Base-by-base conservation (phyloP, 2,329 filamentous ascomycete genomes). In the Tympanopsis confertula region DNA sequence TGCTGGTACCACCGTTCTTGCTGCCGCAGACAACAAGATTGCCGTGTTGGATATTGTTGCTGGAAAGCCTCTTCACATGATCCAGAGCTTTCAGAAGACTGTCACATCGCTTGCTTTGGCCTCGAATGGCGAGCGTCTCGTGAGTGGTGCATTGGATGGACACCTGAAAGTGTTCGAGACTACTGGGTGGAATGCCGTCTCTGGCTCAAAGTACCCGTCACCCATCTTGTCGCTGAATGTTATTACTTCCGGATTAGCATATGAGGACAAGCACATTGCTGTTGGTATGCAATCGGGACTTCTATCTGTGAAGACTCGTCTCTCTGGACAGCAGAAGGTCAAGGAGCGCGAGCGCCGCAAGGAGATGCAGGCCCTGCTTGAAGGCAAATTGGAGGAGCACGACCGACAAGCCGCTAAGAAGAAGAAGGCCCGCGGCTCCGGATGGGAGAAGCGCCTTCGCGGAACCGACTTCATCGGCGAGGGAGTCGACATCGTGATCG, bases 121-220 rank as follows among this genome's bases (percentile, higher is more conserved):
- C 5, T 88, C 86, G 33, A 76, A 83, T 47, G 85, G 84, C 35
- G 77, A 77, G 37, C 77, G 91, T 37, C 70, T 98, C 40, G 74
- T 98, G 38, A 88, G 82, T 45, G 91, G 87, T 58, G 87, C 82
- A 15, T 69, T 98, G 35, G 91, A 98, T 57, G 93, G 91, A 7
- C 91, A 96, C 59, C 80, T 96, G 63, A 98, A 98, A 63, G 78
- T 98, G 28, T 96, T 94, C 51, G 89, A 96, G 61, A 95, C 88
- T 1, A 80, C 79, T 1, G 81, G 77, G 37, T 98, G 91, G 91
- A 94, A 95, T 54, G 85, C 96, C 5, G 88, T 96, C n/a, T 82
- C 86, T 28, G 89, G 86, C 37, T 78, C 83, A 42, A 98, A 96
- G 62, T 98, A 96, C 59, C 81, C 86, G 4, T 84, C 86, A 2